Base-by-base conservation (phyloP, 768 basidiomycete genomes). In the Leccinum imitatum region DNA sequence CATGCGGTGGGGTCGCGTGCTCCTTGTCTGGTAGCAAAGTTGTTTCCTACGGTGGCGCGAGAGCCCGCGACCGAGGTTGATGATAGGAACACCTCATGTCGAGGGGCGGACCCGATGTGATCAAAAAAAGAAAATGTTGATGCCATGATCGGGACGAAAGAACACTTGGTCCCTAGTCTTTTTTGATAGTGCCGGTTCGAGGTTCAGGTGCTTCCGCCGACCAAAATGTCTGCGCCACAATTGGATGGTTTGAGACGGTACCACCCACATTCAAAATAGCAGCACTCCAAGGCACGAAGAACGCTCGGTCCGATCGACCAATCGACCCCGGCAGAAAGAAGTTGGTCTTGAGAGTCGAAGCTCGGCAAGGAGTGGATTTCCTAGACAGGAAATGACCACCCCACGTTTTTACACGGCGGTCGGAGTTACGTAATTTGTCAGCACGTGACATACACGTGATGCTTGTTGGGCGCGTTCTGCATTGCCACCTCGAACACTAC, bases 381-480 rank as follows among this genome's bases (percentile, higher is more conserved):
- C 33, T 33, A 33, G 33, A 33, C 33, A 33, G 33, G 31, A 31
- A 31, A 31, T 31, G 31, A 4, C 31, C 4, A 31, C 31, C 31
- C 31, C 31, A 31, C 1, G 1, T 31, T 31, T 31, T 30, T 30
- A 30, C 30, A 30, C 30, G 3, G 0, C 33, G 4, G 15, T 44
- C 41, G 15, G 41, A 44, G 17, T 15, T 15, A 17, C 15, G 3
- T n/a, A 44, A n/a, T 44, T 44, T 23, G 21, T 23, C 1, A 4
- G 15, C 50, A 51, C 64, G 64, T 68, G 67, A 61, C 5, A 23
- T 31, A 6, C 69, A 61, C 65, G 69, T 69, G 69, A 62, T 50
- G 21, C 2, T 17, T 50, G 61, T 70, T 69, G 31, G 37, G 37
- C 61, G 66, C 69, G 66, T 59, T 30, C 14, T 13, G 9, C n/a